phyloP scores from a whole-genome alignment of 768 basidiomycete species.

The Boletus bicolor region DNA sequence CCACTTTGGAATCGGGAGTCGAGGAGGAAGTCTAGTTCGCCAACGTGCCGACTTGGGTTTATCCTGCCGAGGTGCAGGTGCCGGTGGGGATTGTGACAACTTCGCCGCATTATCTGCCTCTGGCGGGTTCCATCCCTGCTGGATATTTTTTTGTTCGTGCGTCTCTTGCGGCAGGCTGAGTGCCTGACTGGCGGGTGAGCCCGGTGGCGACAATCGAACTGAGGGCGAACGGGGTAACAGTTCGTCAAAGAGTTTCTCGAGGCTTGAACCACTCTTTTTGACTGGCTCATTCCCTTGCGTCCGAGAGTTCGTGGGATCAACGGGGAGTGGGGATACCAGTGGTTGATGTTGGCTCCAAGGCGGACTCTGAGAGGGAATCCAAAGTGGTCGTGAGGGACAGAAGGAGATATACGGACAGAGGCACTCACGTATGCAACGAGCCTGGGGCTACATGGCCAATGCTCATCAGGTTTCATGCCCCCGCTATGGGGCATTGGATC shows the following conservation, averaged over 20 bases:
- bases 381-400: neutral
- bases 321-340: conserved; percentile 4
- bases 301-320: neutral
- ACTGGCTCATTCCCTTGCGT: neutral
- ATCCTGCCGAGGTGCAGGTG: conserved; percentile 3
- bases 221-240: conserved; percentile 17
- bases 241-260: conserved; percentile 15
- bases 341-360: conserved; percentile 19
- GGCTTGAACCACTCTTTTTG: conserved; percentile 3
- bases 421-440: conserved; percentile 13
- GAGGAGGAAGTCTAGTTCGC: conserved; percentile 28
- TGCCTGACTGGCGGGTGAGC: conserved; percentile 6
- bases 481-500: conserved; percentile 2
- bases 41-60: conserved; percentile 14
- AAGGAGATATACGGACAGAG: neutral
- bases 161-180: conserved; percentile 1
- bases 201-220: conserved; percentile 18
- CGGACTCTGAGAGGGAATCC: neutral
- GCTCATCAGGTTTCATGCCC: neutral
- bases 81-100: neutral
- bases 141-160: neutral
- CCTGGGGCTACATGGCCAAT: conserved; percentile 18
- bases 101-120: neutral
- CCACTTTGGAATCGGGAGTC: conserved; percentile 33
- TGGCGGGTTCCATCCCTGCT: neutral